Conservation (phyloP, 306 rosid genomes). For the Sphenostylis stenocarpa region DNA sequence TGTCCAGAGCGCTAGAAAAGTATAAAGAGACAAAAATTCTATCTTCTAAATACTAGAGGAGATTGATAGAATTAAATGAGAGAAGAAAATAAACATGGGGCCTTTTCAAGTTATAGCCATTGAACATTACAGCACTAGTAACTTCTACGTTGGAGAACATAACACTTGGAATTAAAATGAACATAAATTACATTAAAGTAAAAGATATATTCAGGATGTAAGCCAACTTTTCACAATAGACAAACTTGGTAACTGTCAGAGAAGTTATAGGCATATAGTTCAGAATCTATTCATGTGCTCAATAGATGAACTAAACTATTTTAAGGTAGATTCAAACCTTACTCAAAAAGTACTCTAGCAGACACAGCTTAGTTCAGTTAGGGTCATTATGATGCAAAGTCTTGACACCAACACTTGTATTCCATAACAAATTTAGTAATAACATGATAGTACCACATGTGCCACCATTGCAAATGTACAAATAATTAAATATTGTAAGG, state of each 20-base stretch:
- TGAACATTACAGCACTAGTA: neutral
- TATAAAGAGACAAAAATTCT: conserved; percentile 5
- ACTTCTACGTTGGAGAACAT: conserved; percentile 6
- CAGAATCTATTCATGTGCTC: neutral
- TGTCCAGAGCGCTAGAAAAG: conserved; percentile 23
- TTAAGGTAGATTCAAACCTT: neutral
- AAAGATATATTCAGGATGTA: neutral
- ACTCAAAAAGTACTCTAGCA: neutral
- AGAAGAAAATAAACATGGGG: neutral
- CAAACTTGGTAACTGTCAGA: neutral
- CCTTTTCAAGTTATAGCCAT: neutral
- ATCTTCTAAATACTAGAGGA: conserved; percentile 18
- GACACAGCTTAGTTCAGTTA: neutral
- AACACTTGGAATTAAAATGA: neutral
- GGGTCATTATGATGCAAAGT: neutral
- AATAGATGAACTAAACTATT: neutral
- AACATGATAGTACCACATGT: neutral
- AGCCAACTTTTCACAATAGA: neutral
- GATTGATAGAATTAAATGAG: neutral
- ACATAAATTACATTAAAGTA: neutral
- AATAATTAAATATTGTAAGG: neutral
- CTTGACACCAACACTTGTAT: neutral
- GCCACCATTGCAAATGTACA: neutral
- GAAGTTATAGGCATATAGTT: neutral
- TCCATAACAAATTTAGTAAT: neutral